phyloP scores from a whole-genome alignment of 163 green algal genomes.

The Trebouxia gelatinosa region DNA sequence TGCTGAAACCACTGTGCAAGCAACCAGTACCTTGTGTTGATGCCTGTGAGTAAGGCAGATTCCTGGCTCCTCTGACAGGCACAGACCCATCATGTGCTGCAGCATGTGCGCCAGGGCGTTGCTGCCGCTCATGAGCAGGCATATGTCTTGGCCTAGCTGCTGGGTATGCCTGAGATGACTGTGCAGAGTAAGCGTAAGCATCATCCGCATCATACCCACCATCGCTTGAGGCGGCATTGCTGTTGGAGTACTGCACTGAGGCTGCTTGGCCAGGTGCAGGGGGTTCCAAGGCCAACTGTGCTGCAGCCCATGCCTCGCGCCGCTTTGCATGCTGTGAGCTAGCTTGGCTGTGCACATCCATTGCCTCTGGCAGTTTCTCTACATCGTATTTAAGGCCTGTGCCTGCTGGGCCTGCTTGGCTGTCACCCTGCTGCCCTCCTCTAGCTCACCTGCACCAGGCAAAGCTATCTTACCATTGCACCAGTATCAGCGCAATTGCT shows the following conservation, averaged over 20 bases:
- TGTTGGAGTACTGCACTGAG: not conserved
- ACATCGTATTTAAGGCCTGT: slow-evolving; percentile 11
- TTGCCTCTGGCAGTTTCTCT: slow-evolving; percentile 5
- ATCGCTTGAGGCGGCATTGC: not conserved
- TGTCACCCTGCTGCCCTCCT: too few species aligned
- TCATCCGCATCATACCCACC: not conserved
- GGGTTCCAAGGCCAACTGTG: not conserved
- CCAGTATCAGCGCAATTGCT: too few species aligned
- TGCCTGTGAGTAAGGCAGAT: too few species aligned
- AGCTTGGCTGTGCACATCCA: not conserved
- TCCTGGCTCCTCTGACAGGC: too few species aligned
- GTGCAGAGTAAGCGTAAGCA: not conserved
- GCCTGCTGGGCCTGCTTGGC: not conserved
- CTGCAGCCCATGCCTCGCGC: not conserved
- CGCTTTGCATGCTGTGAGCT: slow-evolving; percentile 6
- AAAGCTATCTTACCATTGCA: too few species aligned
- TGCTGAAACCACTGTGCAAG: not conserved
- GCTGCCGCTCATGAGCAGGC: not conserved
- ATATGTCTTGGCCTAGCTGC: too few species aligned
- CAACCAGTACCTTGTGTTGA: not conserved
- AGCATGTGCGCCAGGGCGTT: not conserved
- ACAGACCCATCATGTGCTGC: not conserved
- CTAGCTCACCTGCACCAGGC: too few species aligned
- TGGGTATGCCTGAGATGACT: too few species aligned
- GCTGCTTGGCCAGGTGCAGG: not conserved